Conservation (phyloP, 345 rosid genomes). For the Conringia planisiliqua region DNA sequence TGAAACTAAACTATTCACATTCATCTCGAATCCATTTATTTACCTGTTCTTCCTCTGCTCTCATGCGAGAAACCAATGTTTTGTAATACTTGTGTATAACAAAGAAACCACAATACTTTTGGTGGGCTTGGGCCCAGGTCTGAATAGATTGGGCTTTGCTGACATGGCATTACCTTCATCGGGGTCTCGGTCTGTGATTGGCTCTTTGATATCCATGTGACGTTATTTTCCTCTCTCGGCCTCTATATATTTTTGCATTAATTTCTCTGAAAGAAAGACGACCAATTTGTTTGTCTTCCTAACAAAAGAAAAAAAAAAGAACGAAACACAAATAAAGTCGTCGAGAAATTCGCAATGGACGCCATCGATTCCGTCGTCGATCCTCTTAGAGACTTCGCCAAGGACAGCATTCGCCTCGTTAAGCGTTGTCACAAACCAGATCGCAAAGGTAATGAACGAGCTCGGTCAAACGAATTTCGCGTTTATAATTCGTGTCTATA, state of each 20-base stretch:
- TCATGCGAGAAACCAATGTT: background rate
- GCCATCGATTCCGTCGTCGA: constrained; percentile 69
- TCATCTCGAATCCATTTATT: too few species aligned
- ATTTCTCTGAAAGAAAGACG: background rate
- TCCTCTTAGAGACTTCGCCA: constrained; percentile 77
- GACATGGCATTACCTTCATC: constrained; percentile 12
- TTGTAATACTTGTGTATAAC: too few species aligned
- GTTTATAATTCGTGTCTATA: background rate
- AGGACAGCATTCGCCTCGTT: constrained; percentile 71
- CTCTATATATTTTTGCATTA: background rate
- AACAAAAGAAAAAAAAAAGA: background rate
- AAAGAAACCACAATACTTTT: background rate
- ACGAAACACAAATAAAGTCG: background rate
- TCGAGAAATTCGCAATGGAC: constrained; percentile 43
- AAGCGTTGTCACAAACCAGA: constrained; percentile 88
- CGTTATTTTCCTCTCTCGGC: background rate
- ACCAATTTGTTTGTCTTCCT: background rate
- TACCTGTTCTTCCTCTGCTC: background rate
- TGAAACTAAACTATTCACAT: too few species aligned
- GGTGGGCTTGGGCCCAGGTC: background rate
- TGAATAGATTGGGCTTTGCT: constrained; percentile 1
- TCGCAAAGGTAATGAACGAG: constrained; percentile 47
- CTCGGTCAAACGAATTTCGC: background rate
- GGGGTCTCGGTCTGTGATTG: constrained; percentile 19
- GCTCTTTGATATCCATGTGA: constrained; percentile 20